These are phyloP conservation scores for Calonectria ilicicola DNA, from an alignment of 2,329 filamentous ascomycete species.

Conservation along the genomic window DNA sequence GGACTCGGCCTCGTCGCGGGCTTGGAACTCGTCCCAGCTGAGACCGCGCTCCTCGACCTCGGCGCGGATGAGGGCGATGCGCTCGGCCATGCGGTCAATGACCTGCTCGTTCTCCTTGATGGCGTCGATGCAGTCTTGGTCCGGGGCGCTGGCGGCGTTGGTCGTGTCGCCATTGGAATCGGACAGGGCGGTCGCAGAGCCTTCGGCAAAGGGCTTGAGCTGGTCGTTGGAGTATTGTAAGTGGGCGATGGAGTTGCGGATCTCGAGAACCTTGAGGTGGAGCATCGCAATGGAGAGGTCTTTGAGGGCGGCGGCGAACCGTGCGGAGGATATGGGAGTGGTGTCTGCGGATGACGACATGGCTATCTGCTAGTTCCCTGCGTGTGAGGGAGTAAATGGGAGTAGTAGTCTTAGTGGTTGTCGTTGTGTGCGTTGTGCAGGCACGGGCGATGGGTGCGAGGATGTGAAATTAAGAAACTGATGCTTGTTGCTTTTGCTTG, in stretches of 20 bases:
- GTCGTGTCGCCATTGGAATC: constrained; percentile 6
- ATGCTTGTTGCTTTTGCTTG: constrained; percentile 13
- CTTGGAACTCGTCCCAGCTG: constrained; percentile 69
- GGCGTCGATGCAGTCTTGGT: constrained; percentile 79
- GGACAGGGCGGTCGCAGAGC: constrained; percentile 49
- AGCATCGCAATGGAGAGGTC: constrained; percentile 75
- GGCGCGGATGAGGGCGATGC: constrained; percentile 71
- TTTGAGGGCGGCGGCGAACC: constrained; percentile 75
- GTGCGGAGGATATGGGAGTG: constrained; percentile 69
- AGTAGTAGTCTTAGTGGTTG: not conserved
- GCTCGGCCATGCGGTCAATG: constrained; percentile 74
- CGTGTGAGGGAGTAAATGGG: not conserved
- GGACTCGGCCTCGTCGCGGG: constrained; percentile 57
- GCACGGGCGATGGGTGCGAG: not conserved
- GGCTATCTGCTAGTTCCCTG: constrained; percentile 17
- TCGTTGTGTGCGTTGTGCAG: not conserved
- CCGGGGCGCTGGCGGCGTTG: constrained; percentile 51
- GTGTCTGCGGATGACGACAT: constrained; percentile 76
- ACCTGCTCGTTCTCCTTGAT: constrained; percentile 79
- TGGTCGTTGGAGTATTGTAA: constrained; percentile 81
- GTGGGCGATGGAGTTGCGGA: constrained; percentile 80
- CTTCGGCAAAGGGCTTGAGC: constrained; percentile 75
- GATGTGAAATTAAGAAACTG: constrained; percentile 10
- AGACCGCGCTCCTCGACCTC: constrained; percentile 73
- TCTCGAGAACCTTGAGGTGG: constrained; percentile 80